phyloP scores from a whole-genome alignment of 345 rosid genomes.

The Corymbia maculata region DNA sequence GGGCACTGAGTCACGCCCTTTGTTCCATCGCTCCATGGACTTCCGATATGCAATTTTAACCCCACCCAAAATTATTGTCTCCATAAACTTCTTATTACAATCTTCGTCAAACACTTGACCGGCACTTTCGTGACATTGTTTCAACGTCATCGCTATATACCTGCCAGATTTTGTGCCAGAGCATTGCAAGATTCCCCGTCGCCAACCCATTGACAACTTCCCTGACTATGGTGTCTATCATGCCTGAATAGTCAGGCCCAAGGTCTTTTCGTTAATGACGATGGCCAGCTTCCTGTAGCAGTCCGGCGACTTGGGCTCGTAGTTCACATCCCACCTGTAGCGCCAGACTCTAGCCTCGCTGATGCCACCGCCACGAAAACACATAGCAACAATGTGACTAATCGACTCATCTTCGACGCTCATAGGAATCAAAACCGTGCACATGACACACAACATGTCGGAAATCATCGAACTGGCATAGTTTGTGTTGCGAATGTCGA shows the following conservation, averaged over 20 bases:
- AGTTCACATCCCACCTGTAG: slow-evolving; percentile 62
- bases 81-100: background rate
- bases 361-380: background rate
- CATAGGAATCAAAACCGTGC: background rate
- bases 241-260: slow-evolving; percentile 58
- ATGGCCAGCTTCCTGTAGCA: slow-evolving; percentile 51
- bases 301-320: slow-evolving; percentile 59
- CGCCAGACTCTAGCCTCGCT: slow-evolving; percentile 23
- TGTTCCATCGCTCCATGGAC: slow-evolving; percentile 79
- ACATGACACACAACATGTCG: background rate
- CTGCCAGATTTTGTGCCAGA: slow-evolving; percentile 87
- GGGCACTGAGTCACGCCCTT: slow-evolving; percentile 81
- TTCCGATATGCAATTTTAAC: slow-evolving; percentile 29
- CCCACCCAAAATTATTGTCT: background rate
- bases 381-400: background rate
- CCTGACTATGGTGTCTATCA: slow-evolving; percentile 46
- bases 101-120: background rate
- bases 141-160: background rate
- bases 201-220: slow-evolving; percentile 48
- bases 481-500: background rate
- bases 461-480: background rate
- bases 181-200: slow-evolving; percentile 57
- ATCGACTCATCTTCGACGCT: background rate
- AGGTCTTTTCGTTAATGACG: slow-evolving; percentile 54
- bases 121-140: background rate